These are phyloP conservation scores for Cryomyces minteri DNA, from an alignment of 495 filamentous ascomycete genomes.

Conservation along the genomic window DNA sequence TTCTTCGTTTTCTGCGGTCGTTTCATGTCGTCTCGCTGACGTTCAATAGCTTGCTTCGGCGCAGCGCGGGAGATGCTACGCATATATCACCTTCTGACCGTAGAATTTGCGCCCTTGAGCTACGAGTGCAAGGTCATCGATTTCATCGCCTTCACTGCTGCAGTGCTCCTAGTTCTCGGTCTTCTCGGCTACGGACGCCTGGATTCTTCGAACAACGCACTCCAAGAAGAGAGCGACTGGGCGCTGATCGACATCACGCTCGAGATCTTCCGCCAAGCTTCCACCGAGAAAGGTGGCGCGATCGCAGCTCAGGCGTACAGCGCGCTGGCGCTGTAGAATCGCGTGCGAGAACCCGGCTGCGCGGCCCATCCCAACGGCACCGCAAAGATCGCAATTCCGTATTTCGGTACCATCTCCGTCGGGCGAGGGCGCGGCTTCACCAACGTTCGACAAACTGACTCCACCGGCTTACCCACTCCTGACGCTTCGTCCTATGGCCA, in stretches of 20 bases:
- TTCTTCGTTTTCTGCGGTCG: too few species aligned
- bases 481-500: too few species aligned
- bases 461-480: too few species aligned
- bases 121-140: constrained; percentile 34
- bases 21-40: too few species aligned
- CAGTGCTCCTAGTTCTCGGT: constrained; percentile 30
- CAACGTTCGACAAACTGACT: too few species aligned
- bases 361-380: too few species aligned
- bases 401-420: too few species aligned
- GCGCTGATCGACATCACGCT: constrained; percentile 23
- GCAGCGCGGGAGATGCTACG: constrained; percentile 28
- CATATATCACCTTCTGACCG: constrained; percentile 27
- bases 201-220: constrained; percentile 4
- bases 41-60: constrained; percentile 25
- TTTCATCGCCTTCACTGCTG: constrained; percentile 33
- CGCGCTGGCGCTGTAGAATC: constrained; percentile 28
- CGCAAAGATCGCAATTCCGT: too few species aligned
- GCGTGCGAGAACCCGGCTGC: constrained; percentile 15
- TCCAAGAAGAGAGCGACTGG: constrained; percentile 29
- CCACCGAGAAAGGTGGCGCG: constrained; percentile 23
- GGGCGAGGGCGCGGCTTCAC: too few species aligned
- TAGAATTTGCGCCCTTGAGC: constrained; percentile 11
- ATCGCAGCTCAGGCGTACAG: too few species aligned
- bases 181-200: constrained; percentile 22
- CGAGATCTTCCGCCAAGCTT: constrained; percentile 23